Conservation (phyloP, 768 basidiomycete species). For the Kwoniella sp. region DNA sequence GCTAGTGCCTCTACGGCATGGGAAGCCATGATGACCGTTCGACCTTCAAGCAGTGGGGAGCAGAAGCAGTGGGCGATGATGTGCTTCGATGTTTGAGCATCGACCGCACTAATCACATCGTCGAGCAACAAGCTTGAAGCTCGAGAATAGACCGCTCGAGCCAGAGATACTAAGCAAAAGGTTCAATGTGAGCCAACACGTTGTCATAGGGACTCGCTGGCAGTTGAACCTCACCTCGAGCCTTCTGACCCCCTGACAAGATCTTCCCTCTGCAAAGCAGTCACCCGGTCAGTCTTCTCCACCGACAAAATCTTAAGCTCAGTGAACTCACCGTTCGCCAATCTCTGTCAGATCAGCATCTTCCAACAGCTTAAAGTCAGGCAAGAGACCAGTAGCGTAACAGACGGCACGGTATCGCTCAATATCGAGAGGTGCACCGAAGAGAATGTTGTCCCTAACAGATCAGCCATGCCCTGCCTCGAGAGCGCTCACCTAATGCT, state of each 20-base stretch:
- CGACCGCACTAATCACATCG: constrained; percentile 67
- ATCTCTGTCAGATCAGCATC: constrained; percentile 72
- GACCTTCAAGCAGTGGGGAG: constrained; percentile 59
- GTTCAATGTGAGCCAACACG: too few species aligned
- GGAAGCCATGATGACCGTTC: constrained; percentile 62
- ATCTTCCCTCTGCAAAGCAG: constrained; percentile 38
- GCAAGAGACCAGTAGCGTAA: constrained; percentile 40
- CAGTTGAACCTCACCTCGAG: constrained; percentile 46
- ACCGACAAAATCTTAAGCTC: not conserved
- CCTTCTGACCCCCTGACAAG: constrained; percentile 65
- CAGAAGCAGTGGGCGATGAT: constrained; percentile 61
- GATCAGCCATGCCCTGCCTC: not conserved
- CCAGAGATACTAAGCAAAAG: constrained; percentile 58
- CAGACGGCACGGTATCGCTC: constrained; percentile 54
- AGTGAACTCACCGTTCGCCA: constrained; percentile 61
- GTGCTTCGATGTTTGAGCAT: constrained; percentile 62
- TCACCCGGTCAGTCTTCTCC: not conserved
- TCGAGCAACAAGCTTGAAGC: constrained; percentile 70
- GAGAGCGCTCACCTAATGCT: constrained; percentile 35
- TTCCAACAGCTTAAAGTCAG: constrained; percentile 60
- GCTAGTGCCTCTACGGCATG: constrained; percentile 53
- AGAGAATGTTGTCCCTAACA: constrained; percentile 61
- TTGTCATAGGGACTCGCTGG: too few species aligned
- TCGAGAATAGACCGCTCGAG: constrained; percentile 65
- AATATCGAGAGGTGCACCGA: constrained; percentile 58